Conservation (phyloP, 2,329 filamentous ascomycete genomes). For the Beauveria sp. region DNA sequence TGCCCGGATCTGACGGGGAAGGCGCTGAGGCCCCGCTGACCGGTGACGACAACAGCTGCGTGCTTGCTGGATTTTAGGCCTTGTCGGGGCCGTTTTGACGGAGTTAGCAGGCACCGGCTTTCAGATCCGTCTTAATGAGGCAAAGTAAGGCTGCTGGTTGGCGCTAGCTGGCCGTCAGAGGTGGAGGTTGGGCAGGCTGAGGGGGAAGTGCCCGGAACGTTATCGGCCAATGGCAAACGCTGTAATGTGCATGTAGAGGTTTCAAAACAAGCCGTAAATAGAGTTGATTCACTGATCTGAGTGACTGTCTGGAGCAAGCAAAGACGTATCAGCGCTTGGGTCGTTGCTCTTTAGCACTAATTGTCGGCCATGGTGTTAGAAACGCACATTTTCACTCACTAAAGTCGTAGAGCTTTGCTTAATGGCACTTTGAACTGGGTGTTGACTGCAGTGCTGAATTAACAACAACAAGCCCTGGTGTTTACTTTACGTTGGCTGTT, state of each 20-base stretch:
- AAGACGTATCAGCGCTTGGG: too few species aligned
- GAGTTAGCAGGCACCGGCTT: neutral
- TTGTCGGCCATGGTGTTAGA: too few species aligned
- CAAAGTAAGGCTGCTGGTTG: neutral
- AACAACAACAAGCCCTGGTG: too few species aligned
- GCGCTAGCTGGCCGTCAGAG: neutral
- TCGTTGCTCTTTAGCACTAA: too few species aligned
- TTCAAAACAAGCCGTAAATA: too few species aligned
- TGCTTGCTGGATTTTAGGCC: neutral
- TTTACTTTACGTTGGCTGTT: too few species aligned
- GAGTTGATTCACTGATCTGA: too few species aligned
- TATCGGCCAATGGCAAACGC: neutral
- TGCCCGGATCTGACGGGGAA: slow-evolving; percentile 1
- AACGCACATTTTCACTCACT: too few species aligned
- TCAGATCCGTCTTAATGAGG: neutral
- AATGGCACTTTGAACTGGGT: too few species aligned
- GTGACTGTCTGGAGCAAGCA: too few species aligned
- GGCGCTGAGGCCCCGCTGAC: neutral
- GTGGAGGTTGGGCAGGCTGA: neutral
- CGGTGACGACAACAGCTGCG: neutral
- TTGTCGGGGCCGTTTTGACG: neutral
- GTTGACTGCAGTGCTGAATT: too few species aligned
- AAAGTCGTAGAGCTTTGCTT: too few species aligned
- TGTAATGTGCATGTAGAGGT: neutral
- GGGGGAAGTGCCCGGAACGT: neutral